These are phyloP conservation scores for Ogataea trehaloabstinens DNA, from an alignment of 805 yeast species.

Conservation along the genomic window DNA sequence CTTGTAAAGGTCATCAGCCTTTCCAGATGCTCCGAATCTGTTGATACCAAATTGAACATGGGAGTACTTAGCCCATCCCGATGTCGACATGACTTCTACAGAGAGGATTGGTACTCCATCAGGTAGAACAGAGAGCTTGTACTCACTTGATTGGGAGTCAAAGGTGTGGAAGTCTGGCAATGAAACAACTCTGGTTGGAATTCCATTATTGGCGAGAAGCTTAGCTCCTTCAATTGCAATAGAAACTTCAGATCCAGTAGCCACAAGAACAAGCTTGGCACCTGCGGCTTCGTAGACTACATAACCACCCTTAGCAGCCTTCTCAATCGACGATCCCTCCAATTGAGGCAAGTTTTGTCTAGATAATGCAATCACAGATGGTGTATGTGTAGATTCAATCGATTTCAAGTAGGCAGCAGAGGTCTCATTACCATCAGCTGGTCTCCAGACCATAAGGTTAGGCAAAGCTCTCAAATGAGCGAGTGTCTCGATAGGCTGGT, in stretches of 20 bases:
- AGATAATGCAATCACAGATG: constrained; percentile 72
- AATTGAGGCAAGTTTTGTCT: constrained; percentile 92
- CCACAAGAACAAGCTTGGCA: constrained; percentile 73
- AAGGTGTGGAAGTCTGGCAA: constrained; percentile 91
- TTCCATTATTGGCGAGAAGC: constrained; percentile 60
- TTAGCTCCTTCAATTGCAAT: constrained; percentile 81
- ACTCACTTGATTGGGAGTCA: constrained; percentile 77
- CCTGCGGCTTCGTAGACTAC: constrained; percentile 55
- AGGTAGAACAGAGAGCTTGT: constrained; percentile 85
- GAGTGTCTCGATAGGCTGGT: constrained; percentile 86
- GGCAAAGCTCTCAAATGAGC: constrained; percentile 86
- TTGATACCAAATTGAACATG: constrained; percentile 96
- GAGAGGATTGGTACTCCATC: constrained; percentile 92
- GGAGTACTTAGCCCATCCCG: constrained; percentile 92
- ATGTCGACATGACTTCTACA: constrained; percentile 87
- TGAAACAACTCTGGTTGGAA: constrained; percentile 82
- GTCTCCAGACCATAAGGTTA: constrained; percentile 85
- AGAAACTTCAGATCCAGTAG: constrained; percentile 94
- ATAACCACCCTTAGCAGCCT: constrained; percentile 95
- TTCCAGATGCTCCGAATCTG: constrained; percentile 97
- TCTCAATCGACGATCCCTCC: constrained; percentile 87
- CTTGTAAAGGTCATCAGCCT: constrained; percentile 78
- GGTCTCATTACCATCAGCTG: constrained; percentile 88
- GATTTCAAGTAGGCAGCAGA: constrained; percentile 79
- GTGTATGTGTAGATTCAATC: constrained; percentile 59